phyloP scores from a whole-genome alignment of 495 filamentous ascomycete genomes.

The Collariella sp. region DNA sequence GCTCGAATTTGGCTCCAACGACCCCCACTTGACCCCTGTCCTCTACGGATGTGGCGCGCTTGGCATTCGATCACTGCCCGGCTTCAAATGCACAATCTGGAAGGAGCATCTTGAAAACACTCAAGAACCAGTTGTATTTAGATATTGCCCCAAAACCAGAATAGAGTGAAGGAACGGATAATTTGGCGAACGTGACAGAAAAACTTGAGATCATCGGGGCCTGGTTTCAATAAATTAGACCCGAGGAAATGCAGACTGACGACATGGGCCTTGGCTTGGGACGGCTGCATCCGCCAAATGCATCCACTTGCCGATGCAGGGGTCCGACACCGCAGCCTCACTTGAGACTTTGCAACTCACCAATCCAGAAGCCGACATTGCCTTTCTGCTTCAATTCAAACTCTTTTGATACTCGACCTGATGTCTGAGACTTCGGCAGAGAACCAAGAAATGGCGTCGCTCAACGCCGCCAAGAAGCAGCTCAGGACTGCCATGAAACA shows the following conservation, averaged over 20 bases:
- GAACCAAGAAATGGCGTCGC: constrained; percentile 20
- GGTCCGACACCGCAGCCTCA: background rate
- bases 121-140: too few species aligned
- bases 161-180: too few species aligned
- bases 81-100: too few species aligned
- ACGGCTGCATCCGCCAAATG: background rate
- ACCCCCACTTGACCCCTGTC: background rate
- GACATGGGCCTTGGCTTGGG: background rate
- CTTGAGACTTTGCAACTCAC: background rate
- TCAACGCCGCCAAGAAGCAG: constrained; percentile 58
- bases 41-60: constrained; percentile 1
- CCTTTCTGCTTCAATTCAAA: background rate
- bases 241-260: constrained; percentile 10
- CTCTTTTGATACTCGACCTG: background rate
- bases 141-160: too few species aligned
- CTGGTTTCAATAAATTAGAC: too few species aligned
- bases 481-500: constrained; percentile 61
- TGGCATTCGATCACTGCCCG: background rate
- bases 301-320: background rate
- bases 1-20: too few species aligned
- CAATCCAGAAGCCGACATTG: background rate
- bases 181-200: too few species aligned
- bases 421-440: background rate
- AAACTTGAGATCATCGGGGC: too few species aligned
- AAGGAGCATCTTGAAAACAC: too few species aligned